Conservation (phyloP, 169 alveolate species). For the Cytauxzoon felis region DNA sequence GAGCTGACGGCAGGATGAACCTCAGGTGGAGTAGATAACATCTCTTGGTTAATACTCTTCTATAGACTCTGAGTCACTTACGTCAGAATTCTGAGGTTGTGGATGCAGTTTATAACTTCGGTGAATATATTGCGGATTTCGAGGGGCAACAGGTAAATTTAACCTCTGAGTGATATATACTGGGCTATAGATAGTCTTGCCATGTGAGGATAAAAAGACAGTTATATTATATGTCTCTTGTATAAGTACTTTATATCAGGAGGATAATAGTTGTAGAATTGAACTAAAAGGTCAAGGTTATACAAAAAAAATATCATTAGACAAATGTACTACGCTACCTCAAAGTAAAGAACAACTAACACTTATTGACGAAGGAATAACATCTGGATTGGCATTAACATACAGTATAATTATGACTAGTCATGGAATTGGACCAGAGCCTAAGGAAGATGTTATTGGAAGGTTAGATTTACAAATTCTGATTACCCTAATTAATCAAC, state of each 20-base stretch:
- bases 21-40: too few relatives aligned
- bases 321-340: conserved; percentile 1
- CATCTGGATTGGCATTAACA: conserved; percentile 8
- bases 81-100: conserved; percentile 25
- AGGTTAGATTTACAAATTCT: too few relatives aligned
- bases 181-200: conserved; percentile 30
- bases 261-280: conserved; percentile 12
- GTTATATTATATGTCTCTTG: conserved; percentile 31
- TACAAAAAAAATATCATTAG: conserved; percentile 24
- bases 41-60: neutral
- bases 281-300: conserved; percentile 44
- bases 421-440: conserved; percentile 14
- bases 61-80: conserved; percentile 25
- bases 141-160: conserved; percentile 13
- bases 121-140: conserved; percentile 42
- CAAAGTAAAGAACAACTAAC: conserved; percentile 14
- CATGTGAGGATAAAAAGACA: conserved; percentile 41
- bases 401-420: conserved; percentile 22
- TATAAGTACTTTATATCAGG: neutral
- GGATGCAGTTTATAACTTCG: conserved; percentile 14
- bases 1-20: too few relatives aligned
- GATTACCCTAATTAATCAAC: too few relatives aligned
- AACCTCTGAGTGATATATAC: neutral
- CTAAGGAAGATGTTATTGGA: conserved; percentile 32
- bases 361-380: conserved; percentile 10